Base-by-base conservation (phyloP, 495 filamentous ascomycete species). In the Tuber indicum region DNA sequence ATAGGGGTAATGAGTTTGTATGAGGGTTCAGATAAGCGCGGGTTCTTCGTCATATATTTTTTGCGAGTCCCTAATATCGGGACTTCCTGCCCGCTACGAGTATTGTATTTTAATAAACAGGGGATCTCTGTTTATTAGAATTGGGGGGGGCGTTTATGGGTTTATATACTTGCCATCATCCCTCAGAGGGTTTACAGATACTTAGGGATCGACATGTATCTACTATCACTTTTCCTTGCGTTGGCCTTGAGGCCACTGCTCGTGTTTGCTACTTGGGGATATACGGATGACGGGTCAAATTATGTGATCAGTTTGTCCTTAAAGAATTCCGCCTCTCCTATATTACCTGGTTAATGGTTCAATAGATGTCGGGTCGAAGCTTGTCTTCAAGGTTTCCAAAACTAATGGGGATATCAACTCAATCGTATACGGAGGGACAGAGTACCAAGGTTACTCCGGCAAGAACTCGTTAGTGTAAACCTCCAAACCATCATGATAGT, bases 331-430 rank as follows among this genome's bases (percentile, higher is more conserved):
- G 9, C 5, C 45, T 69, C 42, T 12, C 39, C 41, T 17, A 32
- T 49, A 36, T 17, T 1, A 36, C 8, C 21, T 26, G 1, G 21
- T 58, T 71, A 75, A 76, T 45, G 19, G 42, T 5, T 41, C n/a
- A 23, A 71, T 52, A 76, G 77, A 74, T 74, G 71, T 52, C n/a
- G 70, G 75, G 0, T 70, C 77, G 17, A 77, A 52, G 26, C 75
- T 79, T 16, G 75, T 77, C 58, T 79, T 79, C 43, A 79, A 74
- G 16, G 72, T 77, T 69, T 79, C 75, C 44, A 79, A 79, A 32
- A 72, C 75, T 9, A 79, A 79, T 77, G 77, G 77, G 43, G 77
- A 79, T 74, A 79, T 79, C 43, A 78, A 73, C 46, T 79, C 75
- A 17, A 79, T 78, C 44, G 75, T 79, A 7, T 79, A 62, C n/a